Evolutionary conservation across 2,329 filamentous ascomycete genomes (phyloP).

Genomic region (Thelonectria blattea): DNA sequence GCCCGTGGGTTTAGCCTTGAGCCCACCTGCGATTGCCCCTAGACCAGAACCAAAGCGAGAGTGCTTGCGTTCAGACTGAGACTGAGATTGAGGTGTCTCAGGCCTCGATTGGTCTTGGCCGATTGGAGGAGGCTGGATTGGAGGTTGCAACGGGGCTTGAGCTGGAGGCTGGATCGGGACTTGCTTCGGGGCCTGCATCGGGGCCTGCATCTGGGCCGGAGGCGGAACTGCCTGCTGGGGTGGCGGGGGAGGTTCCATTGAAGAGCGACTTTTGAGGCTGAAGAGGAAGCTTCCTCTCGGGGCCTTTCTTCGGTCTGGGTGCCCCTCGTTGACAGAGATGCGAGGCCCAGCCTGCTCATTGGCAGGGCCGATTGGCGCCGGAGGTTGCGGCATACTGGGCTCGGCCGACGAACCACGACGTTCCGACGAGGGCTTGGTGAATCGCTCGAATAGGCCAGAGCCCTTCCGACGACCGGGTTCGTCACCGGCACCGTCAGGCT

Average conservation of each 20-base stretch:
- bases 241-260: conserved; percentile 21
- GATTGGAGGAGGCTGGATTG: conserved; percentile 21
- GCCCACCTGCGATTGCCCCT: conserved; percentile 24
- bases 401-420: conserved; percentile 39
- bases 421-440: conserved; percentile 45
- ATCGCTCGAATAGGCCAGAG: conserved; percentile 57
- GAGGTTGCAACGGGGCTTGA: conserved; percentile 24
- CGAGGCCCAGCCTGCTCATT: conserved; percentile 53
- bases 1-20: conserved; percentile 26
- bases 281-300: conserved; percentile 48
- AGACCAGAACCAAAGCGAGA: conserved; percentile 46
- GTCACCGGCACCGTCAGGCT: conserved; percentile 27
- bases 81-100: conserved; percentile 30
- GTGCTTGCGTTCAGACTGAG: conserved; percentile 46
- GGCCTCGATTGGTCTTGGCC: conserved; percentile 26
- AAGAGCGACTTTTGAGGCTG: conserved; percentile 24
- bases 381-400: conserved; percentile 24
- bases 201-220: conserved; percentile 26
- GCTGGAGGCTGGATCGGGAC: conserved; percentile 18
- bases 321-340: conserved; percentile 47
- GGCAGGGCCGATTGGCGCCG: conserved; percentile 14
- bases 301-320: conserved; percentile 43
- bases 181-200: conserved; percentile 27
- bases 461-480: conserved; percentile 48
- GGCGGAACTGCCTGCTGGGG: conserved; percentile 22